A percentile compares a stretch with the other conserved stretches of the same genome.
Conservation (phyloP, 441 rosid species). For the Arabidopsis hybrid region DNA sequence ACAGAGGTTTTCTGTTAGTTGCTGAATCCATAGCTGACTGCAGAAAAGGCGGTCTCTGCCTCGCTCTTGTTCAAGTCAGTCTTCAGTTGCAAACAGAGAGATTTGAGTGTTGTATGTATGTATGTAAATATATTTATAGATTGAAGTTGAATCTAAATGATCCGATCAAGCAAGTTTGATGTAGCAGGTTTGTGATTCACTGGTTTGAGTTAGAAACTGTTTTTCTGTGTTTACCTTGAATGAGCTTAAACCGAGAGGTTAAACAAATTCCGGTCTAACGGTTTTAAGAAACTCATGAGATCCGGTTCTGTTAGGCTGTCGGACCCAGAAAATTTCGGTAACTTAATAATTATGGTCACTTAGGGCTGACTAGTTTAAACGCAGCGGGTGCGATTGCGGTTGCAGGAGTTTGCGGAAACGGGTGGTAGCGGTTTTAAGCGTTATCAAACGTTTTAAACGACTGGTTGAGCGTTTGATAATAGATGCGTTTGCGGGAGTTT, state of each 20-base stretch:
- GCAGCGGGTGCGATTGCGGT: no score
- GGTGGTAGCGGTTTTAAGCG: no score
- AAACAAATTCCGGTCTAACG: constrained; percentile 6
- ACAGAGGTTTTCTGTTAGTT: constrained; percentile 24
- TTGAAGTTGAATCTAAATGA: constrained; percentile 21
- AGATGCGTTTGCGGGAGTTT: no score
- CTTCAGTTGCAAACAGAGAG: constrained; percentile 32
- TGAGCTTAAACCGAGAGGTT: constrained; percentile 24
- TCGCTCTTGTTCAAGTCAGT: constrained; percentile 1
- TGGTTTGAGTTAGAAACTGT: no score
- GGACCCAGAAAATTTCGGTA: constrained; percentile 28
- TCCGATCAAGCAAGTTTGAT: not conserved
- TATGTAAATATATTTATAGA: constrained; percentile 6
- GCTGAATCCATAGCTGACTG: constrained; percentile 25
- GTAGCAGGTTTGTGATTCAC: not conserved
- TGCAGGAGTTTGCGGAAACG: no score
- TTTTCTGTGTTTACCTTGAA: not conserved
- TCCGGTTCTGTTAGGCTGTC: not conserved
- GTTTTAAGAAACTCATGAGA: not conserved
- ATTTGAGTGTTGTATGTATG: constrained; percentile 31
- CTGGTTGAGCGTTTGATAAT: no score
- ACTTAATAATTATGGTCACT: constrained; percentile 14
- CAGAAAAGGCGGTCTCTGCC: constrained; percentile 24
- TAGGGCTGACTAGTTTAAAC: not conserved
- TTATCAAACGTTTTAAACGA: no score